phyloP scores from a whole-genome alignment of 257 asterid species.

The Primulina huaijiensis region DNA sequence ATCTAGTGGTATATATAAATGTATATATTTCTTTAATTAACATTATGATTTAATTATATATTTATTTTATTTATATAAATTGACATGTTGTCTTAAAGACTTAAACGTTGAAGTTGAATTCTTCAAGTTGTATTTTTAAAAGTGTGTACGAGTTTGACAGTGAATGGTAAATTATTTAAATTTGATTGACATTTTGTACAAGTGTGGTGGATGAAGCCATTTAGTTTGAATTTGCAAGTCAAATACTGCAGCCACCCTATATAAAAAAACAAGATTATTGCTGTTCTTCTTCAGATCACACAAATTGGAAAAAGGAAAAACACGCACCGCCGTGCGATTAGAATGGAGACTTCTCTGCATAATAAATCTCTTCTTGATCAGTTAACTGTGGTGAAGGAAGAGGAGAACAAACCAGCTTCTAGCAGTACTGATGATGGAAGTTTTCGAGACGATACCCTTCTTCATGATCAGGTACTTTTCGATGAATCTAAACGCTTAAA shows the following conservation, averaged over 20 bases:
- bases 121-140: constrained; percentile 38
- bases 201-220: constrained; percentile 47
- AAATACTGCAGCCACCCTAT: constrained; percentile 54
- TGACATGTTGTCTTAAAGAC: constrained; percentile 52
- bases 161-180: constrained; percentile 18
- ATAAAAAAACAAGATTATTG: constrained; percentile 35
- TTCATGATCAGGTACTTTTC: constrained; percentile 47
- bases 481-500: background rate
- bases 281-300: constrained; percentile 28
- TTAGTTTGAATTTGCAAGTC: constrained; percentile 61
- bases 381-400: constrained; percentile 22
- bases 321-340: background rate
- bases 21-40: no score
- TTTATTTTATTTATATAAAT: background rate
- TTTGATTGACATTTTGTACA: constrained; percentile 55
- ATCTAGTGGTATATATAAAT: no score
- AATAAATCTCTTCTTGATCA: constrained; percentile 36
- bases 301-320: background rate
- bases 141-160: constrained; percentile 34
- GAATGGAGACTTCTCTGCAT: constrained; percentile 46
- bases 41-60: background rate
- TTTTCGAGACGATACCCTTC: constrained; percentile 30
- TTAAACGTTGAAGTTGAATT: constrained; percentile 91
- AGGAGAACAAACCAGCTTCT: constrained; percentile 37
- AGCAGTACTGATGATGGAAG: constrained; percentile 42